A percentile compares a stretch with the other conserved stretches of the same genome.
Conservation (phyloP, 495 filamentous ascomycete species). For the Xylaria acuta region DNA sequence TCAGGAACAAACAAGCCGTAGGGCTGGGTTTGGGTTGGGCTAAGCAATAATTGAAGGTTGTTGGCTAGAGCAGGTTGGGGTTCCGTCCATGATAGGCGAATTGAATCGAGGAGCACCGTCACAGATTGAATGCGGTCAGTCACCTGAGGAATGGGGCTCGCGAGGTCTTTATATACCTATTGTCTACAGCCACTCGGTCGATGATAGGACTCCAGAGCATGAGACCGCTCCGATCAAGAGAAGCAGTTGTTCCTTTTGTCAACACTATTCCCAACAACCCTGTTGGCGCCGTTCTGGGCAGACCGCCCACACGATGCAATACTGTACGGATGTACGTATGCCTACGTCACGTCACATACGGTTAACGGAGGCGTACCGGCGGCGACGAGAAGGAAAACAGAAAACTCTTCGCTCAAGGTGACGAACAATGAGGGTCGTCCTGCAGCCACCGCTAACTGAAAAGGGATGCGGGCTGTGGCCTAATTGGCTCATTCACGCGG, state of each 20-base stretch:
- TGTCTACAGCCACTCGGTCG: neutral
- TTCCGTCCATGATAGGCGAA: slow-evolving; percentile 19
- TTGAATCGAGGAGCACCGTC: neutral
- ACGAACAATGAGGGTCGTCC: slow-evolving; percentile 35
- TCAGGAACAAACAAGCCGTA: slow-evolving; percentile 21
- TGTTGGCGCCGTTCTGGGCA: slow-evolving; percentile 21
- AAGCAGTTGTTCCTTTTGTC: slow-evolving; percentile 19
- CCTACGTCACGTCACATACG: neutral
- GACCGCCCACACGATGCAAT: slow-evolving; percentile 10
- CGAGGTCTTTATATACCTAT: slow-evolving; percentile 23
- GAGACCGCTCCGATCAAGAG: slow-evolving; percentile 6
- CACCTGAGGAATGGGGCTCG: slow-evolving; percentile 13
- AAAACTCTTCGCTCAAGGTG: slow-evolving; percentile 37
- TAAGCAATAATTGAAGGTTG: slow-evolving; percentile 20
- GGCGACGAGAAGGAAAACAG: slow-evolving; percentile 33
- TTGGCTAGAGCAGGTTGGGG: slow-evolving; percentile 1
- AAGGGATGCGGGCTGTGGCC: slow-evolving; percentile 32
- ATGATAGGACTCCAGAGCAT: slow-evolving; percentile 1
- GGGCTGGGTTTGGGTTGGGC: slow-evolving; percentile 21
- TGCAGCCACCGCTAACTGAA: slow-evolving; percentile 37
- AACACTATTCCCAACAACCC: slow-evolving; percentile 21
- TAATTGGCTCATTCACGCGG: slow-evolving; percentile 38
- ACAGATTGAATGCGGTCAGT: slow-evolving; percentile 2
- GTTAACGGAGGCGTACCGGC: slow-evolving; percentile 22
- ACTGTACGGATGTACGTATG: slow-evolving; percentile 18